These are phyloP conservation scores for Echinochloa phyllopogon DNA, from an alignment of 176 grass and related monocot genomes.

Conservation along the genomic window DNA sequence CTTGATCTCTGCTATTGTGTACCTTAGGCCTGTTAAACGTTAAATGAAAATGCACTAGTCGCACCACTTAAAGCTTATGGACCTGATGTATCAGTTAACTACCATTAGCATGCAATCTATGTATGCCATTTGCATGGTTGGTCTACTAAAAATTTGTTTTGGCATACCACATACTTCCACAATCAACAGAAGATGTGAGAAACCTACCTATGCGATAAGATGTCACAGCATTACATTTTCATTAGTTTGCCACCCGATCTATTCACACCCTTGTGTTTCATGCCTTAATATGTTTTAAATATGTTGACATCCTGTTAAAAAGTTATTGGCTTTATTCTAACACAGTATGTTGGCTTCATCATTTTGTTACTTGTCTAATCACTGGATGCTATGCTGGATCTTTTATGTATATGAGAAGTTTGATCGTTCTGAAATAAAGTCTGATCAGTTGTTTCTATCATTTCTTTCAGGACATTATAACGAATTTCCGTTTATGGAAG, in stretches of 20 bases:
- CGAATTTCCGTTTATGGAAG: conserved; percentile 78
- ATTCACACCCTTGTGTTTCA: too few species aligned
- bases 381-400: neutral
- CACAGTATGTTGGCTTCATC: neutral
- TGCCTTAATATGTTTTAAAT: too few species aligned
- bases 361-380: conserved; percentile 27
- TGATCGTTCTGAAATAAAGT: conserved; percentile 5
- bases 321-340: too few species aligned
- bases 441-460: conserved; percentile 33
- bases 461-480: conserved; percentile 71
- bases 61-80: neutral
- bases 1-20: neutral
- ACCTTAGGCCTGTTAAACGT: neutral
- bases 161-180: neutral
- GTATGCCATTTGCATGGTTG: neutral
- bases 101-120: conserved; percentile 17
- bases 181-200: neutral
- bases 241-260: too few species aligned
- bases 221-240: neutral
- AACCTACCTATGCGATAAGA: neutral
- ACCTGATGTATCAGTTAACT: conserved; percentile 24
- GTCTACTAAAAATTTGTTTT: conserved; percentile 4
- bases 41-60: conserved; percentile 10
- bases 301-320: too few species aligned
- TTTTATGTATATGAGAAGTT: neutral